Conservation (phyloP, 1,139 yeast species). For the Protomyces inouyei region DNA sequence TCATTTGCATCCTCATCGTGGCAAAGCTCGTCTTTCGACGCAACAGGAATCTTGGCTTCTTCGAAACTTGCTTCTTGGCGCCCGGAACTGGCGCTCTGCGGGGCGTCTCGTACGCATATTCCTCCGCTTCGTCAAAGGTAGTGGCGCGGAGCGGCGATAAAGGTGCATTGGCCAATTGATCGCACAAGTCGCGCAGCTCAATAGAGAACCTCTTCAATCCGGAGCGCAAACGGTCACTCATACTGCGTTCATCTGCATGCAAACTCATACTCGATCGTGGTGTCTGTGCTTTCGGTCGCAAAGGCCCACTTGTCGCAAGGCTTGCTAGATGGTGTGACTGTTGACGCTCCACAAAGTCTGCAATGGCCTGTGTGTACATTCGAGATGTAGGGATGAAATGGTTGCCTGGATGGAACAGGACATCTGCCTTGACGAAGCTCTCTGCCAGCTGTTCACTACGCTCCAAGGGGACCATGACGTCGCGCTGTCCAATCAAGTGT, state of each 20-base stretch:
- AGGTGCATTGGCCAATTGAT: neutral
- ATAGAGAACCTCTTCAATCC: neutral
- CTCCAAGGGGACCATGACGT: constrained; percentile 75
- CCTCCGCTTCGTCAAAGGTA: neutral
- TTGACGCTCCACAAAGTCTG: constrained; percentile 1
- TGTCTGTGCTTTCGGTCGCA: neutral
- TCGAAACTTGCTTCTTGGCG: neutral
- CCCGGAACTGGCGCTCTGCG: neutral
- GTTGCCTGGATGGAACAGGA: constrained; percentile 74
- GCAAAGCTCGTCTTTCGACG: neutral
- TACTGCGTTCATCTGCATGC: neutral
- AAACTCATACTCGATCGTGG: neutral
- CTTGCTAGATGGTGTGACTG: neutral
- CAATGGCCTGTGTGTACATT: constrained; percentile 11
- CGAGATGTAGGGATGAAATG: constrained; percentile 62
- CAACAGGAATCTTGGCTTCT: neutral
- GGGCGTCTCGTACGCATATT: neutral
- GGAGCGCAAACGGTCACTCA: neutral
- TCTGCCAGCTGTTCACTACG: constrained; percentile 58
- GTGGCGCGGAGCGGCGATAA: neutral
- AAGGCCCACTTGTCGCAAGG: neutral
- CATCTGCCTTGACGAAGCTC: constrained; percentile 44
- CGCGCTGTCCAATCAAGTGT: constrained; percentile 80
- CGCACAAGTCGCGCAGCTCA: neutral
- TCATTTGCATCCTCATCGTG: neutral